Conservation (phyloP, 2,329 filamentous ascomycete genomes). For the Calcarisporium arbuscula region DNA sequence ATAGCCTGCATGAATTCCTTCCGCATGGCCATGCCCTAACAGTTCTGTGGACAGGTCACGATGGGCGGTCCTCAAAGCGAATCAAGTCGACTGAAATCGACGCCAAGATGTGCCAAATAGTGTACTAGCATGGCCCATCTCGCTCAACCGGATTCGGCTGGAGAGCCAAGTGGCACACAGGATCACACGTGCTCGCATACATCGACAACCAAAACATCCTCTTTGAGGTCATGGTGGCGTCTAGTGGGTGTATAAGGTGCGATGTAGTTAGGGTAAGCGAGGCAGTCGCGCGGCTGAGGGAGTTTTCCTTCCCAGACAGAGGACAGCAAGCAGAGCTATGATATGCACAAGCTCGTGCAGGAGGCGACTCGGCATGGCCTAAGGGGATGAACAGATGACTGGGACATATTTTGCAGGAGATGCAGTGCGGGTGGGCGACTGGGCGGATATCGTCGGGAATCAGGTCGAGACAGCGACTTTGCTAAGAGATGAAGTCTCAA, state of each 20-base stretch:
- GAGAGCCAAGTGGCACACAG: slow-evolving; percentile 14
- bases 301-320: slow-evolving; percentile 24
- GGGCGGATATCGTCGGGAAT: no score
- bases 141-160: slow-evolving; percentile 21
- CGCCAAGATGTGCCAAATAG: slow-evolving; percentile 22
- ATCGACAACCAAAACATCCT: slow-evolving; percentile 26
- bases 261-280: no score
- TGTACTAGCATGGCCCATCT: slow-evolving; percentile 27
- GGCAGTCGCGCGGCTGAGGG: slow-evolving; percentile 20
- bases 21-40: slow-evolving; percentile 18
- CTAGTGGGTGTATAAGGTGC: no score
- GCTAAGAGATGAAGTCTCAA: no score
- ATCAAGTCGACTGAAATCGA: slow-evolving; percentile 21
- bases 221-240: slow-evolving; percentile 16
- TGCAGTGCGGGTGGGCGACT: no score
- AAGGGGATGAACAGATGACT: not conserved
- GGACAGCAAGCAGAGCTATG: slow-evolving; percentile 12
- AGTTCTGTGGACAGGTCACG: slow-evolving; percentile 26
- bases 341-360: slow-evolving; percentile 26
- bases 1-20: slow-evolving; percentile 15
- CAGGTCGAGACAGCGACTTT: no score
- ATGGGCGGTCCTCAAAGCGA: slow-evolving; percentile 16
- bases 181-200: slow-evolving; percentile 23
- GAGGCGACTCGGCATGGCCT: slow-evolving; percentile 18
- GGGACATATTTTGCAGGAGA: no score